Conservation (phyloP, 306 rosid genomes). For the Vigna nakashimae region DNA sequence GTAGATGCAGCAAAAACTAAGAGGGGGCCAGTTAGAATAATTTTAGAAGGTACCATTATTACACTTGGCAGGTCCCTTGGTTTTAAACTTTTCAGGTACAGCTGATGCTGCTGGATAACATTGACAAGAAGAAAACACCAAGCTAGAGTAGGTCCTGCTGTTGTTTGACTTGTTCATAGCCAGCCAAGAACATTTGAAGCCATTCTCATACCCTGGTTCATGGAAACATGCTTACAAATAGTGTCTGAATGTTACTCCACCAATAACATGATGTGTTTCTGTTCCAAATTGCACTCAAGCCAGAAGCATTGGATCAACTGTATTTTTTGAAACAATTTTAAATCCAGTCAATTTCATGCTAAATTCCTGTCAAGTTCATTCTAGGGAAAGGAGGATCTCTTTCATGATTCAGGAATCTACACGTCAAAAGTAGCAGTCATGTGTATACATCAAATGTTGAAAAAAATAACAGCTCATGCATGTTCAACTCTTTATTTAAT, state of each 20-base stretch:
- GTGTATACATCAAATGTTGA: neutral
- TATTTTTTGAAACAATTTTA: neutral
- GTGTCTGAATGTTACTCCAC: conserved; percentile 39
- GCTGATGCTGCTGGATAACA: conserved; percentile 35
- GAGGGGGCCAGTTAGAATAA: conserved; percentile 14
- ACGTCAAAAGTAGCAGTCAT: conserved; percentile 10
- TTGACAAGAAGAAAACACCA: conserved; percentile 39
- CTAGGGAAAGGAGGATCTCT: neutral
- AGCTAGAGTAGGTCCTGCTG: conserved; percentile 51
- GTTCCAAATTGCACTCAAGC: conserved; percentile 1
- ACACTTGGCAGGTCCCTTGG: conserved; percentile 27
- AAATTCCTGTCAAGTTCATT: neutral
- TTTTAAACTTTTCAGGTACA: conserved; percentile 17
- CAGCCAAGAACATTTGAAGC: conserved; percentile 51
- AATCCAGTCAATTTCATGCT: conserved; percentile 8
- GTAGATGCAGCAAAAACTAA: conserved; percentile 5
- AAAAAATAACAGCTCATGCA: neutral
- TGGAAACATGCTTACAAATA: conserved; percentile 50
- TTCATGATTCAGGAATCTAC: conserved; percentile 16
- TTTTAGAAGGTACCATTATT: conserved; percentile 37
- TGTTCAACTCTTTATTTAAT: neutral
- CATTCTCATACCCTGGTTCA: conserved; percentile 48
- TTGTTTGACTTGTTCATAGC: conserved; percentile 43
- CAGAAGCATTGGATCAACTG: neutral
- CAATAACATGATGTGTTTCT: conserved; percentile 4